Evolutionary conservation across 257 asterid genomes (phyloP), one percentile per base, ranked within the genome.

Genomic region (Sherardia arvensis): DNA sequence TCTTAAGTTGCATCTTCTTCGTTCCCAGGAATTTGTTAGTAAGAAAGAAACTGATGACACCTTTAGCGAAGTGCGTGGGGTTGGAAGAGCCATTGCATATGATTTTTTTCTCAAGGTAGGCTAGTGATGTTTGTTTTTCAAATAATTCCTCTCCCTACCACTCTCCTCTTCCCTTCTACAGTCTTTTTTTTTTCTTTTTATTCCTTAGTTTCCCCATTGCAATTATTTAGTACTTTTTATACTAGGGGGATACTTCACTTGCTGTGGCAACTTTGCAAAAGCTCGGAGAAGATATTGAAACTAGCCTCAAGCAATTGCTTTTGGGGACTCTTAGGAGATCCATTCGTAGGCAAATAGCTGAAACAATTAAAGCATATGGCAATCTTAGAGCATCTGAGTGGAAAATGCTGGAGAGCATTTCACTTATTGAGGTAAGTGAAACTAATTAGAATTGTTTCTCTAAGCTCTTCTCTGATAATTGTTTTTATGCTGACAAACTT

Each of bases 221-320:
- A 53, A 62, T 69, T 9, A 28, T 8, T 33, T 27, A 28, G 15
- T 14, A 43, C 73, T 57, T 62, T 68, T 51, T 74, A 70, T 68
- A 71, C 67, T 71, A 92, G 99, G 99, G 96, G 67, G 97, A 89
- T 82, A 81, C 78, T 66, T 84, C 83, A 78, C 95, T 89, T 79
- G 99, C 94, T 70, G 81, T 89, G 33, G 77, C 90, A 48, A 87
- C 99, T 54, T 79, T 92, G 81, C 95, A 85, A 82, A 92, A 84
- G 87, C 97, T 89, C 76, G 99, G 99, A 64, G 99, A 92, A 82
- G 97, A 89, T 76, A 82, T 85, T 62, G 97, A 85, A 70, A 74
- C 77, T 28, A 70, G 88, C 75, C 91, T 92, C 74, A 89, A 81
- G 64, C 86, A 87, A 66, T 73, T 92, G 65, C 85, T 84, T 70